phyloP scores from a whole-genome alignment of 148 eudicot genomes.

The Chenopodium suecicum region DNA sequence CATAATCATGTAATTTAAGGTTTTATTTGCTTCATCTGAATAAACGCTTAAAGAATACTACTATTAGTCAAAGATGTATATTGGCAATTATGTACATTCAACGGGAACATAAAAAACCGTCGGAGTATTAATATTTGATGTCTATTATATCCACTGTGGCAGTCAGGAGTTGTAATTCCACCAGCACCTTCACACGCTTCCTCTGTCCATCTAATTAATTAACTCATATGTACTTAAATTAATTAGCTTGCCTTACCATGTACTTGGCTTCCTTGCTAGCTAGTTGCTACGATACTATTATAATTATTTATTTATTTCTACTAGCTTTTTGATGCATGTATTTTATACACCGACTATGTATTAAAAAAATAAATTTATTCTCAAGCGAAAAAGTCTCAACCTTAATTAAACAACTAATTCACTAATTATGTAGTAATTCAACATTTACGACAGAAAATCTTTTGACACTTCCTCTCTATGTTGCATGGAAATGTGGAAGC shows the following conservation, averaged over 20 bases:
- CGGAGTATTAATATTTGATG: not conserved
- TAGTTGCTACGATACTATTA: not conserved
- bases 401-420: no score
- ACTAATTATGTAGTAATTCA: no score
- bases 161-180: not conserved
- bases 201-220: not conserved
- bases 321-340: not conserved
- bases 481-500: not conserved
- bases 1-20: no score
- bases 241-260: not conserved
- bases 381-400: no score
- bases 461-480: not conserved
- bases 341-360: not conserved
- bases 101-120: no score
- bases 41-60: no score
- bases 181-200: constrained; percentile 8
- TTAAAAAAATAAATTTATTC: no score
- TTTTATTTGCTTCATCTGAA: no score
- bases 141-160: not conserved
- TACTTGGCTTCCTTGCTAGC: not conserved
- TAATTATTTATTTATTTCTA: not conserved
- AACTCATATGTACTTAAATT: not conserved
- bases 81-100: no score
- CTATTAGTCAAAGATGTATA: no score
- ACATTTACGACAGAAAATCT: not conserved